Percentiles rank a stretch among this genome's conserved stretches.
phyloP scores from a whole-genome alignment of 441 rosid species.

The Hypseocharis bilobata region DNA sequence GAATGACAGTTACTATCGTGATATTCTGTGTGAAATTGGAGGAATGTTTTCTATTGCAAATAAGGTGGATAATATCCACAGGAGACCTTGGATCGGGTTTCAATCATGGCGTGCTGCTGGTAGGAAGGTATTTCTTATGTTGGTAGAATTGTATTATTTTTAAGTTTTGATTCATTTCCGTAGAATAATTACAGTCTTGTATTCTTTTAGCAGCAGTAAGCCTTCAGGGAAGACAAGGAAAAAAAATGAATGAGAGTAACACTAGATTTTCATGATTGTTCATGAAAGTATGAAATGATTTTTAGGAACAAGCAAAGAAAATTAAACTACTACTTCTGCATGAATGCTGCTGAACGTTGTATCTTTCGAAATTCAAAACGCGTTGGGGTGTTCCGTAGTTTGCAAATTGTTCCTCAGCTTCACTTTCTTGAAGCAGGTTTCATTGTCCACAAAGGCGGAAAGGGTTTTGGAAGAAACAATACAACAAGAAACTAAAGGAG shows the following conservation, averaged over 20 bases:
- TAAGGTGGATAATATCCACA: constrained; percentile 77
- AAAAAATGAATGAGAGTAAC: not conserved
- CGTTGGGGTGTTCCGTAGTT: constrained; percentile 3
- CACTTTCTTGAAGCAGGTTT: constrained; percentile 50
- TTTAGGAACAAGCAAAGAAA: not conserved
- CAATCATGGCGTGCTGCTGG: constrained; percentile 96
- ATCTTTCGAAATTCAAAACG: constrained; percentile 11
- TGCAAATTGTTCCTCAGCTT: constrained; percentile 7
- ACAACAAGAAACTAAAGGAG: constrained; percentile 54
- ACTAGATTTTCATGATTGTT: not conserved
- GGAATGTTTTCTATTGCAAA: constrained; percentile 94
- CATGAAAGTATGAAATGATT: not conserved
- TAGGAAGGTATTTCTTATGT: constrained; percentile 64
- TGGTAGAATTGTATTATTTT: constrained; percentile 10
- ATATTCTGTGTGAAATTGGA: constrained; percentile 82
- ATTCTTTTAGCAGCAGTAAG: not conserved
- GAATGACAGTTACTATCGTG: constrained; percentile 53
- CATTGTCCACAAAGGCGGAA: constrained; percentile 69
- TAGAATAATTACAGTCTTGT: not conserved
- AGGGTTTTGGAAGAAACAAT: constrained; percentile 60
- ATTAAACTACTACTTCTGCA: no score
- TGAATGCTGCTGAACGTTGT: constrained; percentile 7
- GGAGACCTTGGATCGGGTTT: constrained; percentile 98
- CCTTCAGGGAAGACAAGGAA: not conserved
- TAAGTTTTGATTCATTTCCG: not conserved